Evolutionary conservation across 345 rosid genomes (phyloP).

Genomic region (Nephelium lappaceum): DNA sequence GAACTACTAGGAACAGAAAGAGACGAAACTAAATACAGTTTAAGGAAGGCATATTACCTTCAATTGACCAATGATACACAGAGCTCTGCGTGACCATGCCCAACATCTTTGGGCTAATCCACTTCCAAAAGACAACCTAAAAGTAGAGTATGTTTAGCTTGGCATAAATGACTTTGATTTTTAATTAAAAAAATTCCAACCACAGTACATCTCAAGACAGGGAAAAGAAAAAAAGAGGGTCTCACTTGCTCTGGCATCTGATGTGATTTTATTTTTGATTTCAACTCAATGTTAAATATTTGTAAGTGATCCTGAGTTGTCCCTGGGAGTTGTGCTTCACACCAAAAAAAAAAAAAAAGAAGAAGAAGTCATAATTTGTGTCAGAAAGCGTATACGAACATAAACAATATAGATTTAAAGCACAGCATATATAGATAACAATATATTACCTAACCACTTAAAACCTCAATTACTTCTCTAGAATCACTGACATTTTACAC

Average conservation of each 20-base stretch:
- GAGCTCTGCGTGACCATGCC: constrained; percentile 90
- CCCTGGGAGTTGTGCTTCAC: constrained; percentile 93
- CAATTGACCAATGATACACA: constrained; percentile 97
- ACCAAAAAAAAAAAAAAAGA: not conserved
- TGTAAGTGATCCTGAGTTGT: constrained; percentile 97
- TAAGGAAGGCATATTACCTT: constrained; percentile 54
- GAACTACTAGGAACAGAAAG: constrained; percentile 6
- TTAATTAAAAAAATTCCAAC: not conserved
- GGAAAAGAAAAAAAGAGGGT: not conserved
- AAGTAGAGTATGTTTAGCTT: constrained; percentile 15
- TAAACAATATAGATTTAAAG: not conserved
- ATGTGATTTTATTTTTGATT: constrained; percentile 88
- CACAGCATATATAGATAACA: not conserved
- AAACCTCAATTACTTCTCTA: not conserved
- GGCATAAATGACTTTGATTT: not conserved
- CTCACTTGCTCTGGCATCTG: constrained; percentile 99
- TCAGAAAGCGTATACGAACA: constrained; percentile 6
- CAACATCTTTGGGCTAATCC: constrained; percentile 93
- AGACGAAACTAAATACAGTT: constrained; percentile 16
- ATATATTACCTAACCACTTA: not conserved
- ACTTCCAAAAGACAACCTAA: constrained; percentile 98
- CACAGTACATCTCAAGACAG: not conserved
- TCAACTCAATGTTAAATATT: constrained; percentile 97
- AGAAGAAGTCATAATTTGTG: not conserved
- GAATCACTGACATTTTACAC: not conserved